phyloP scores from a whole-genome alignment of 306 rosid genomes.

The Quillaja saponaria region DNA sequence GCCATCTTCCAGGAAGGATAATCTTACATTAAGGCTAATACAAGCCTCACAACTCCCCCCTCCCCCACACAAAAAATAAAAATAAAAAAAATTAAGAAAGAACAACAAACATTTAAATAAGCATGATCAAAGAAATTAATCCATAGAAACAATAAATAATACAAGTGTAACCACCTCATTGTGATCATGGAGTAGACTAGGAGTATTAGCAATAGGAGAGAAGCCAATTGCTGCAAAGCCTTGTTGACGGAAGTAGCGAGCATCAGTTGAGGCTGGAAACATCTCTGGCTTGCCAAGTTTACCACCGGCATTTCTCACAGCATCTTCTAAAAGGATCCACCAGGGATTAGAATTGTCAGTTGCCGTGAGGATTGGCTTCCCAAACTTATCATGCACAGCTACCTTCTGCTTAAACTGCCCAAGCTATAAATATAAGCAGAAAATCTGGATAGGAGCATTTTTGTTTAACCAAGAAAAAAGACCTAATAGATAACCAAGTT shows the following conservation, averaged over 20 bases:
- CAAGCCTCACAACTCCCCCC: background rate
- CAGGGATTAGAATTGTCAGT: slow-evolving; percentile 82
- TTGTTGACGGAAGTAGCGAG: slow-evolving; percentile 69
- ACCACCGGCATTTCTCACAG: slow-evolving; percentile 68
- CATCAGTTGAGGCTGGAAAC: slow-evolving; percentile 84
- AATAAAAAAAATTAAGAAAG: background rate
- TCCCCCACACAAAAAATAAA: background rate
- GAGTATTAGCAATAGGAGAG: slow-evolving; percentile 95
- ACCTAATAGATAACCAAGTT: no score
- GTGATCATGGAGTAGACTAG: slow-evolving; percentile 89
- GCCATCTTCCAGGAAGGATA: slow-evolving; percentile 12
- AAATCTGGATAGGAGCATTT: slow-evolving; percentile 19
- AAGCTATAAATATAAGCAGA: slow-evolving; percentile 33
- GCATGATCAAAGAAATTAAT: background rate
- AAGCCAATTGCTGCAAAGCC: slow-evolving; percentile 92
- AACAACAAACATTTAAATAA: slow-evolving; percentile 1
- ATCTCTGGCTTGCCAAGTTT: slow-evolving; percentile 86
- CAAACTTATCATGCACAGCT: slow-evolving; percentile 44
- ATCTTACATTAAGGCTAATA: background rate
- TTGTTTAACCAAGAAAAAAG: background rate
- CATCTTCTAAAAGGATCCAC: slow-evolving; percentile 84
- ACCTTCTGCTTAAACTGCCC: slow-evolving; percentile 78
- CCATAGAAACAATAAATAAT: background rate
- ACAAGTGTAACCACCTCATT: slow-evolving; percentile 65
- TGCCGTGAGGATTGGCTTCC: slow-evolving; percentile 63